phyloP scores from a whole-genome alignment of 495 filamentous ascomycete species.

The Letharia lupina region DNA sequence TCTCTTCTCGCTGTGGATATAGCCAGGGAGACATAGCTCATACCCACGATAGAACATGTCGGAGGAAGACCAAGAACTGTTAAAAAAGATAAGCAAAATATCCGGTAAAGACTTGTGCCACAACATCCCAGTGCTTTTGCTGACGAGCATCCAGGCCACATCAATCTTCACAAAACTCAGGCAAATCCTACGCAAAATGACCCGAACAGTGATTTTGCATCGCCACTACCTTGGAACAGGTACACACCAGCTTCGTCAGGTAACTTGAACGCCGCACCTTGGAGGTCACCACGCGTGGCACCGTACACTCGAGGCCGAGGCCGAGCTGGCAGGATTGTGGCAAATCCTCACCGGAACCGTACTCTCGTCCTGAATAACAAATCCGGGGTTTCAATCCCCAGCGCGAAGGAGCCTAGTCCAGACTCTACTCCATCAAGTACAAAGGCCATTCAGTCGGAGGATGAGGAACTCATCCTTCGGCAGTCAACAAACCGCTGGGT shows the following conservation, averaged over 20 bases:
- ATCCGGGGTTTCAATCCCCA: constrained; percentile 20
- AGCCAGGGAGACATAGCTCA: background rate
- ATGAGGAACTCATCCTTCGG: constrained; percentile 30
- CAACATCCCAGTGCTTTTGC: constrained; percentile 23
- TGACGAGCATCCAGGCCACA: constrained; percentile 52
- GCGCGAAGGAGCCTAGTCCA: background rate
- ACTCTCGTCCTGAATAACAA: constrained; percentile 63
- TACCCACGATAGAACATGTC: constrained; percentile 44
- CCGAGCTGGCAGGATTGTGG: constrained; percentile 33
- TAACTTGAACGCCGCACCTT: constrained; percentile 20
- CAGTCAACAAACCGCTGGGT: constrained; percentile 51
- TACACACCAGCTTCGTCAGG: constrained; percentile 20
- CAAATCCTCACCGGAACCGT: constrained; percentile 52
- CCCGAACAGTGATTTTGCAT: background rate
- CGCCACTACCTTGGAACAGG: constrained; percentile 19
- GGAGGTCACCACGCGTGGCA: constrained; percentile 27
- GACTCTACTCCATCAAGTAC: constrained; percentile 16
- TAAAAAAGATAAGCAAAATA: constrained; percentile 66
- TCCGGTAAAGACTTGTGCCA: constrained; percentile 47
- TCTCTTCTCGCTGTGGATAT: background rate
- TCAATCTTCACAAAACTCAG: constrained; percentile 74
- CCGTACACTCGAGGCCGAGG: constrained; percentile 41
- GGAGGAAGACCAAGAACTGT: constrained; percentile 58
- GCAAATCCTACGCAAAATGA: constrained; percentile 30
- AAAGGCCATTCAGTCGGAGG: constrained; percentile 35